phyloP scores from a whole-genome alignment of 345 rosid genomes.

The Cardamine resedifolia region DNA sequence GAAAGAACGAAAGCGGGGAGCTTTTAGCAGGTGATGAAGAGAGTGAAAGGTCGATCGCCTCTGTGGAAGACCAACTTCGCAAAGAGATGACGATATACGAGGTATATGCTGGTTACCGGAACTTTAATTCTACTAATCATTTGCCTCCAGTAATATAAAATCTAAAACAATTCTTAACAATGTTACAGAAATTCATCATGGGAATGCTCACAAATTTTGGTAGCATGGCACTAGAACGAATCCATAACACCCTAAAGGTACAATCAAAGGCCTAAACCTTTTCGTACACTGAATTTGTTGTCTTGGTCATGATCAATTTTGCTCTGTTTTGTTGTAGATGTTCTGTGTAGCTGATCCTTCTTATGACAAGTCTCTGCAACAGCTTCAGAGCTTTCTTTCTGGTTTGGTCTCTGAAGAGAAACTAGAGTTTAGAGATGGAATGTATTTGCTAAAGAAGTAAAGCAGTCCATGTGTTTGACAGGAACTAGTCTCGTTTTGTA shows the following conservation, averaged over 20 bases:
- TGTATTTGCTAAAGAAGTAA: constrained; percentile 81
- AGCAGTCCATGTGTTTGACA: neutral
- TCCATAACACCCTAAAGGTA: constrained; percentile 93
- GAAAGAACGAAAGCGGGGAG: constrained; percentile 62
- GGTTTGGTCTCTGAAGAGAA: constrained; percentile 87
- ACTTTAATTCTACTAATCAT: constrained; percentile 4
- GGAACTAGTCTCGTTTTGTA: constrained; percentile 6
- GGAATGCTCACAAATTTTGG: constrained; percentile 98
- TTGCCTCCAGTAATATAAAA: constrained; percentile 16
- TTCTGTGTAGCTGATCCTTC: constrained; percentile 90
- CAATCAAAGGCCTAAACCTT: neutral
- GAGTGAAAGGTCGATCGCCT: constrained; percentile 70
- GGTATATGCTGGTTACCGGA: constrained; percentile 44
- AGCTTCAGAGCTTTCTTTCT: constrained; percentile 85
- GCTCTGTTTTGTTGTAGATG: constrained; percentile 53
- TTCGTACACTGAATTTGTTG: neutral
- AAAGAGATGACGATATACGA: constrained; percentile 92
- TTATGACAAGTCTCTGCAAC: constrained; percentile 90
- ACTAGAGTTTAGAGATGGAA: constrained; percentile 74
- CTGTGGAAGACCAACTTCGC: constrained; percentile 80
- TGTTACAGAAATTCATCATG: constrained; percentile 77
- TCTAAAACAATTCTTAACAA: constrained; percentile 21
- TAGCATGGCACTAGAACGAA: constrained; percentile 83
- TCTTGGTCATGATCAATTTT: constrained; percentile 4
- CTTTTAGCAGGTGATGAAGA: constrained; percentile 79